phyloP scores from a whole-genome alignment of 768 basidiomycete genomes.

The Naganishia kalamii region DNA sequence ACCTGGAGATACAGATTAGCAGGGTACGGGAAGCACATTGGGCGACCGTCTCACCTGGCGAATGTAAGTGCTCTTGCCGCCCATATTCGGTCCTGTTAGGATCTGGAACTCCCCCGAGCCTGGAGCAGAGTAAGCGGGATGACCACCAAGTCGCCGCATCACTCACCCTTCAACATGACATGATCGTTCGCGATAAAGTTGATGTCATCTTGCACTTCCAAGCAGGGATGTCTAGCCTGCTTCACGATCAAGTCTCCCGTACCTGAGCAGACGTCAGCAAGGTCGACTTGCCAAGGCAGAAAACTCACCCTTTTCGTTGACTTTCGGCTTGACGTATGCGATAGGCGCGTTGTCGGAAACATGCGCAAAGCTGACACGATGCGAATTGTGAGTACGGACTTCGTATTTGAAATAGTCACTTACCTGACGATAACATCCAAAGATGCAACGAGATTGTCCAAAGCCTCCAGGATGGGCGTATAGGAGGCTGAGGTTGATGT shows the following conservation, averaged over 20 bases:
- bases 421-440: constrained; percentile 87
- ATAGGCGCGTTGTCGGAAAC: constrained; percentile 80
- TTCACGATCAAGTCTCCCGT: constrained; percentile 70
- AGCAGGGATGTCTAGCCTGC: constrained; percentile 89
- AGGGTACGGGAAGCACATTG: background rate
- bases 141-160: background rate
- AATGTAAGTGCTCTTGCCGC: constrained; percentile 96
- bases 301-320: constrained; percentile 64
- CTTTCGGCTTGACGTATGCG: constrained; percentile 77
- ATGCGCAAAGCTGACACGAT: constrained; percentile 69
- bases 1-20: constrained; percentile 51
- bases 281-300: background rate
- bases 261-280: constrained; percentile 36
- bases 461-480: constrained; percentile 72
- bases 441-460: constrained; percentile 79
- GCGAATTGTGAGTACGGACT: background rate
- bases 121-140: background rate
- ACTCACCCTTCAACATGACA: constrained; percentile 77
- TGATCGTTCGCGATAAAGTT: constrained; percentile 94
- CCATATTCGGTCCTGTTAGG: constrained; percentile 98
- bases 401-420: constrained; percentile 22
- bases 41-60: constrained; percentile 57
- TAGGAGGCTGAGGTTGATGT: constrained; percentile 66
- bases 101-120: constrained; percentile 69
- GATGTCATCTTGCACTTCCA: constrained; percentile 92